A percentile compares a stretch with the other conserved stretches of the same genome.
Evolutionary conservation across 164 flowering plant species (phyloP).

Genomic region (Stephania yunnanensis): DNA sequence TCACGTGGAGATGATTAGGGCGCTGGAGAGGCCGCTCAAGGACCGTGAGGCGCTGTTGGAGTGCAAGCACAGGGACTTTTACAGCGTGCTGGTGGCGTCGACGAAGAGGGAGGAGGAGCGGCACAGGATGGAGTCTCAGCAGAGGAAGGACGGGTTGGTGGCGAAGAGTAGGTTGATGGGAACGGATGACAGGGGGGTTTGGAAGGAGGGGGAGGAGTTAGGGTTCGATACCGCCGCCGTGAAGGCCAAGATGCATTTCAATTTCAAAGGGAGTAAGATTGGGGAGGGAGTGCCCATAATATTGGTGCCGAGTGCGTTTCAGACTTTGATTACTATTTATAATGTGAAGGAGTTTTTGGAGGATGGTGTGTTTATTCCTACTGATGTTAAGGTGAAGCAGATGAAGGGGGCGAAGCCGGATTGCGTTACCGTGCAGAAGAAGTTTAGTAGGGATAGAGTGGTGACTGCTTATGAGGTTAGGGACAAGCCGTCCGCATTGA

Average conservation of each 20-base stretch:
- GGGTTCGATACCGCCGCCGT: constrained; percentile 42
- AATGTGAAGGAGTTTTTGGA: constrained; percentile 99
- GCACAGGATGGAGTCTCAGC: constrained; percentile 68
- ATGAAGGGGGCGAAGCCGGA: constrained; percentile 89
- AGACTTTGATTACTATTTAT: constrained; percentile 88
- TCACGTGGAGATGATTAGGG: constrained; percentile 39
- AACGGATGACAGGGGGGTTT: constrained; percentile 49
- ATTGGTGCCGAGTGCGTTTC: constrained; percentile 92
- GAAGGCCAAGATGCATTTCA: constrained; percentile 61
- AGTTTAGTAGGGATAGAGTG: constrained; percentile 87
- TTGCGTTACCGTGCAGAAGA: constrained; percentile 97
- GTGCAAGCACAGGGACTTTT: constrained; percentile 68
- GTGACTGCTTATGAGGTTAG: constrained; percentile 95
- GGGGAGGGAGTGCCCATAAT: constrained; percentile 99
- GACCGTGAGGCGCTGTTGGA: constrained; percentile 70
- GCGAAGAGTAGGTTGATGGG: constrained; percentile 76
- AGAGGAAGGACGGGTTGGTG: constrained; percentile 85
- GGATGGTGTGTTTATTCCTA: constrained; percentile 84
- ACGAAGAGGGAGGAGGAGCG: constrained; percentile 74
- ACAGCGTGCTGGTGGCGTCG: constrained; percentile 49
- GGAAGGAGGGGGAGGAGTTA: constrained; percentile 41
- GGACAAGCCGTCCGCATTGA: constrained; percentile 90
- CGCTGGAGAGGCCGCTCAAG: constrained; percentile 67
- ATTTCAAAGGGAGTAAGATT: constrained; percentile 65
- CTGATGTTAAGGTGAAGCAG: constrained; percentile 90